Conservation (phyloP, 305 asterid species). For the Fraxinus greggii region DNA sequence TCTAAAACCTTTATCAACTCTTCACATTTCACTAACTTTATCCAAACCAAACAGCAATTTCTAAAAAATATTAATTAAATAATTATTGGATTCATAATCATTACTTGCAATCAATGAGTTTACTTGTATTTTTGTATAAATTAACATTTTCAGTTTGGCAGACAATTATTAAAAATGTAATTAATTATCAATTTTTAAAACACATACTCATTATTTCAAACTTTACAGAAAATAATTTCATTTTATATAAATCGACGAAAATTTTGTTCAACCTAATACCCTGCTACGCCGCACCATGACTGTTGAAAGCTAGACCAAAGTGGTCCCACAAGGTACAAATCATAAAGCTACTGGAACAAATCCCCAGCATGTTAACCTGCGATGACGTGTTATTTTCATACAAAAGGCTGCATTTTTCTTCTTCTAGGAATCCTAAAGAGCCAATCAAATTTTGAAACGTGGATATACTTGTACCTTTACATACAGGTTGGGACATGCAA, state of each 20-base stretch:
- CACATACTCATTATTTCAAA: background rate
- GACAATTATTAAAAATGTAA: background rate
- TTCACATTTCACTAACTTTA: background rate
- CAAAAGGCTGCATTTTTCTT: slow-evolving; percentile 22
- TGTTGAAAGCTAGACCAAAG: background rate
- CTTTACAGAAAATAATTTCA: too few species aligned
- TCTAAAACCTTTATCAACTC: too few species aligned
- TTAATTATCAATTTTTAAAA: background rate
- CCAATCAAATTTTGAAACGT: slow-evolving; percentile 32
- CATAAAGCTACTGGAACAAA: background rate
- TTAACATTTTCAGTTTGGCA: background rate
- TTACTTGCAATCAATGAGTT: background rate
- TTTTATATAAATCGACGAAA: background rate
- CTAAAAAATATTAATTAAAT: too few species aligned
- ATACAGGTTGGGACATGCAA: background rate
- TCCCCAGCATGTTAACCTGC: slow-evolving; percentile 19
- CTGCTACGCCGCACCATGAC: background rate
- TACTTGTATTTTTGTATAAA: background rate
- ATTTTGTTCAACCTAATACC: background rate
- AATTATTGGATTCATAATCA: background rate
- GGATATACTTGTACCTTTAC: slow-evolving; percentile 20
- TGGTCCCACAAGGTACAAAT: background rate
- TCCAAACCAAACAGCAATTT: background rate
- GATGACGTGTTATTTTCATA: slow-evolving; percentile 23
- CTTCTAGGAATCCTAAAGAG: slow-evolving; percentile 20